Base-by-base conservation (phyloP, 2,329 filamentous ascomycete species). In the Capronia epimyces region DNA sequence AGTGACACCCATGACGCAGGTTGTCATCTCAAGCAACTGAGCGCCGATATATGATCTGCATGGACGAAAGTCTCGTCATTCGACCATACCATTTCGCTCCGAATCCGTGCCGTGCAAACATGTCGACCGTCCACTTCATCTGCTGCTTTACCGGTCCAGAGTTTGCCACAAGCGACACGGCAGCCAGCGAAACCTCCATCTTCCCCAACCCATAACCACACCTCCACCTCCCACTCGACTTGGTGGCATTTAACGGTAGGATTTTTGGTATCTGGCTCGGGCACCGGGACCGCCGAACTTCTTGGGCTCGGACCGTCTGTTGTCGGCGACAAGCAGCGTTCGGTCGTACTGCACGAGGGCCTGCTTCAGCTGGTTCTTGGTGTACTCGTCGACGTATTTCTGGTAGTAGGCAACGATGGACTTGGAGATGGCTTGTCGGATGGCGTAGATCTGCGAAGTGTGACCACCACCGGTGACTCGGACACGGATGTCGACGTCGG, bases 301-400 rank as follows among this genome's bases (percentile, higher is more conserved):
- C 90, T 97, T 97, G 78, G 91, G 91, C 83, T 98, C 93, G 77
- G 89, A 93, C 68, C 93, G 88, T 76, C 93, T 87, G 86, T 95
- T 96, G 78, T 98, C 93, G 76, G 93, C 93, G 69, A 98, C 93
- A 71, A 98, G 87, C 65, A 98, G 86, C 72, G 89, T 95, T 71
- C 90, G 84, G 82, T 95, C 89, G 81, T 91, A 98, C 75, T 89
- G 83, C 70, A 91, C 87, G 66, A 98, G 84, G 65, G 88, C 87
- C 78, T 91, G 86, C 89, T 97, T 98, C 71, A 98, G 83, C 78
- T 89, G 82, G 84, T 97, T 96, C 87, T 98, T 98, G 80, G 87
- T 89, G 87, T 97, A 90, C 87, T 98, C 93, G 73, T 98, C 93
- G 77, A 97, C 89, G 80, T 85, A 98, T 83, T 98, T 96, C 81